These are phyloP conservation scores for Cyclotella atomus DNA, from an alignment of 108 stramenopile species.

Conservation along the genomic window DNA sequence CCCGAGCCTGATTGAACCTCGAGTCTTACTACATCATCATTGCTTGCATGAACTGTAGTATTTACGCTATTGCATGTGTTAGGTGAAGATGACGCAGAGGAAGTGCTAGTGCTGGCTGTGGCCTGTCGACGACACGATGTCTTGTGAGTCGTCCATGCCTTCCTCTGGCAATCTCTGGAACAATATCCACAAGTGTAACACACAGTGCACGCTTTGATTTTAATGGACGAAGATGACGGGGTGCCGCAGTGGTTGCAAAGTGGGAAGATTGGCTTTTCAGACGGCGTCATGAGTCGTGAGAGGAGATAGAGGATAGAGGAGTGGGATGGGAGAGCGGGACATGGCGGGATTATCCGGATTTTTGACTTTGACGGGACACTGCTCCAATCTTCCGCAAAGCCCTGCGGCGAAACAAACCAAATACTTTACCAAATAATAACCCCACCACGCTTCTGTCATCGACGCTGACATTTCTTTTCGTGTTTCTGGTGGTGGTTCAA, in stretches of 20 bases:
- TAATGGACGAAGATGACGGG: conserved; percentile 13
- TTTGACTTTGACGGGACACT: too few relatives aligned
- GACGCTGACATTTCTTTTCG: too few relatives aligned
- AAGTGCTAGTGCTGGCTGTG: too few relatives aligned
- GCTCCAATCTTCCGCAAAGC: too few relatives aligned
- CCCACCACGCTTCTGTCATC: too few relatives aligned
- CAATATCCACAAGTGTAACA: conserved; percentile 35
- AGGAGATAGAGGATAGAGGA: background rate
- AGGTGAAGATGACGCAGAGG: background rate
- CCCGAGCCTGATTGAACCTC: conserved; percentile 9
- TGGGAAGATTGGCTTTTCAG: background rate
- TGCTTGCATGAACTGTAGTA: background rate
- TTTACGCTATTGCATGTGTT: background rate
- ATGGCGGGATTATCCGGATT: too few relatives aligned
- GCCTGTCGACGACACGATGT: background rate
- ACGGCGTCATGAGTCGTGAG: background rate
- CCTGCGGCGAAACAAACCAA: too few relatives aligned
- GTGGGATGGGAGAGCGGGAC: too few relatives aligned
- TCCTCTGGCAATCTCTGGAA: conserved; percentile 18
- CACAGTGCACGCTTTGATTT: conserved; percentile 30
- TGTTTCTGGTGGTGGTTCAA: too few relatives aligned
- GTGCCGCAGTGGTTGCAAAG: conserved; percentile 24
- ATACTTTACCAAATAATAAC: too few relatives aligned
- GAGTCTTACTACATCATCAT: conserved; percentile 5
- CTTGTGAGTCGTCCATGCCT: conserved; percentile 28